phyloP scores from a whole-genome alignment of 2,329 filamentous ascomycete genomes.

The Phaeoacremonium minimum region DNA sequence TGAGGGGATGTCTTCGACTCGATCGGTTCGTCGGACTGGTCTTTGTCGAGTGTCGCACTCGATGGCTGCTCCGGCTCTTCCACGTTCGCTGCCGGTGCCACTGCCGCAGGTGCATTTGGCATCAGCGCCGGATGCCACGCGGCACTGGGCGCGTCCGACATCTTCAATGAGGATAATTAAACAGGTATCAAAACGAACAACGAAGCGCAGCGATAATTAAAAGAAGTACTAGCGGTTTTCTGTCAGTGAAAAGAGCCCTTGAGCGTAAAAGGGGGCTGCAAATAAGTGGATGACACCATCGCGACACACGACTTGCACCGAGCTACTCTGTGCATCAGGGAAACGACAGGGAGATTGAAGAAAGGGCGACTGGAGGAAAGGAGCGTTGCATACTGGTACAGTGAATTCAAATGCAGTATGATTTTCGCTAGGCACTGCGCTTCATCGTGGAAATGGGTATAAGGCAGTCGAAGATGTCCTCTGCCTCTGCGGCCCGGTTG shows the following conservation, averaged over 20 bases:
- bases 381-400: constrained; percentile 10
- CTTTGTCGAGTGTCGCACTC: too few relatives aligned
- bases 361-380: too few relatives aligned
- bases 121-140: constrained; percentile 49
- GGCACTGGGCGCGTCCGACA: constrained; percentile 34
- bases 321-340: too few relatives aligned
- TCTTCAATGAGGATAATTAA: constrained; percentile 26
- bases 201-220: constrained; percentile 8
- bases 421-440: constrained; percentile 5
- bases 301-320: background rate
- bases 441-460: constrained; percentile 12
- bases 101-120: constrained; percentile 32
- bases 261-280: background rate
- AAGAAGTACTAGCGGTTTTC: constrained; percentile 2
- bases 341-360: background rate
- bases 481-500: too few relatives aligned
- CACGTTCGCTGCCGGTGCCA: too few relatives aligned
- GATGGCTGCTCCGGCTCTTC: too few relatives aligned
- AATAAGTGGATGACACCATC: constrained; percentile 2
- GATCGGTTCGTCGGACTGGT: too few relatives aligned
- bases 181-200: constrained; percentile 7
- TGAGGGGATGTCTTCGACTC: too few relatives aligned
- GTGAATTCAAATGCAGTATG: constrained; percentile 6
- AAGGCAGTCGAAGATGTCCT: too few relatives aligned
- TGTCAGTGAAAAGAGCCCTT: background rate